Evolutionary conservation across 1,139 yeast species (phyloP).

Genomic region (Debaryomyces fabryi): DNA sequence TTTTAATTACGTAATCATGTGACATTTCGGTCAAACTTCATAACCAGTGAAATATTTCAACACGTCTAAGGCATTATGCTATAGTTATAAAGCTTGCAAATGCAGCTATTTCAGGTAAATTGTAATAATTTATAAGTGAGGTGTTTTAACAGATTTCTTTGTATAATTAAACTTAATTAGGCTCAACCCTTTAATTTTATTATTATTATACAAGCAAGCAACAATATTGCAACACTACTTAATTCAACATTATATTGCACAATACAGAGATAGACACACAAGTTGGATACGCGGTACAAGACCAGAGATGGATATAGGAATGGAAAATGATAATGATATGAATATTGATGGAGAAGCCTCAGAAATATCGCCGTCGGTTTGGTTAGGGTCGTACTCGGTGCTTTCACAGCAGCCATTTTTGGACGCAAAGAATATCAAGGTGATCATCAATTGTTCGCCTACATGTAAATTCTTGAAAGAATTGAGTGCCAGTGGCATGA

Average conservation of each 20-base stretch:
- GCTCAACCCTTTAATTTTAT: slow-evolving; percentile 6
- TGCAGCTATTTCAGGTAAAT: not conserved
- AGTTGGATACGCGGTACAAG: not conserved
- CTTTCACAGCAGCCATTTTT: slow-evolving; percentile 22
- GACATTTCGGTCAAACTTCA: slow-evolving; percentile 1
- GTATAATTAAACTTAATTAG: slow-evolving; percentile 1
- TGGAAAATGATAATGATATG: slow-evolving; percentile 11
- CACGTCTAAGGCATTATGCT: slow-evolving; percentile 3
- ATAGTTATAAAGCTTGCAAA: not conserved
- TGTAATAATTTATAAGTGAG: not conserved
- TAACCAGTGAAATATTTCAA: slow-evolving; percentile 5
- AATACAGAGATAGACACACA: not conserved
- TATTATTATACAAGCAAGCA: slow-evolving; percentile 1
- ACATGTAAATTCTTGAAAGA: slow-evolving; percentile 34
- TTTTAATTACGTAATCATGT: not conserved
- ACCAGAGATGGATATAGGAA: not conserved
- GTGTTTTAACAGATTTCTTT: not conserved
- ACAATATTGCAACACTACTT: not conserved
- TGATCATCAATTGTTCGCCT: slow-evolving; percentile 44
- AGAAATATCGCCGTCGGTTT: slow-evolving; percentile 35
- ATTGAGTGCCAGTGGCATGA: slow-evolving; percentile 23
- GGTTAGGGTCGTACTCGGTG: slow-evolving; percentile 31
- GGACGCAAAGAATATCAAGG: slow-evolving; percentile 34
- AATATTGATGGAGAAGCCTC: slow-evolving; percentile 14
- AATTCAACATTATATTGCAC: slow-evolving; percentile 6